These are phyloP conservation scores for Globisporangium ultimum DNA, from an alignment of 352 stramenopile genomes.

Conservation along the genomic window DNA sequence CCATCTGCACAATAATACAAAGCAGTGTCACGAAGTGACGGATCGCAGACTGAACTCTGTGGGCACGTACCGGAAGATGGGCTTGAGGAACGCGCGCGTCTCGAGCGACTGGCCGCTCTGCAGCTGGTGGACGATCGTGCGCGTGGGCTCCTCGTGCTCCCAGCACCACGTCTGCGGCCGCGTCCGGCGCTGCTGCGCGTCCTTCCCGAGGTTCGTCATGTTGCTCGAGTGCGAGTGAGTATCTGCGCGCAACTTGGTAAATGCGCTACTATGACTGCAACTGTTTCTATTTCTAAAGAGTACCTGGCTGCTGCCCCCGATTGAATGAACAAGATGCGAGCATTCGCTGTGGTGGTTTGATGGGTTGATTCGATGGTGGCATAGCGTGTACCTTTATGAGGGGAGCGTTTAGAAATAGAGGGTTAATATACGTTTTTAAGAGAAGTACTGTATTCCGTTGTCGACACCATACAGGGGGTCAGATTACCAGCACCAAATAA, in stretches of 20 bases:
- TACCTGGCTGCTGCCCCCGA: neutral
- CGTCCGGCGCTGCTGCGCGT: conserved; percentile 4
- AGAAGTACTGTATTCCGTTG: too few relatives aligned
- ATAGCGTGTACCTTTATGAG: neutral
- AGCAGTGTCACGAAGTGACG: neutral
- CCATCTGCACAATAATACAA: conserved; percentile 26
- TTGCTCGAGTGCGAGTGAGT: neutral
- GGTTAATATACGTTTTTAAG: neutral
- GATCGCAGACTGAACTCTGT: too few relatives aligned
- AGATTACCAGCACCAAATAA: neutral
- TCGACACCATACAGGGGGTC: neutral
- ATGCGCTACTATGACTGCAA: neutral
- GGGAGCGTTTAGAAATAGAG: neutral
- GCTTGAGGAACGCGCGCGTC: conserved; percentile 60
- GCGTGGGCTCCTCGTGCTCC: conserved; percentile 38
- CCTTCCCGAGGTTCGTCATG: neutral
- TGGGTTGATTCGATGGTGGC: conserved; percentile 8
- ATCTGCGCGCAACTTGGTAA: neutral
- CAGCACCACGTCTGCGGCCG: conserved; percentile 19
- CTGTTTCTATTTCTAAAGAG: neutral
- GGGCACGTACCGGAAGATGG: conserved; percentile 45
- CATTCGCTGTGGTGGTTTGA: neutral
- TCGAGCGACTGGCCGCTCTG: conserved; percentile 30
- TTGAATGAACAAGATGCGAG: neutral
- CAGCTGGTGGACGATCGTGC: conserved; percentile 32